Evolutionary conservation across 805 yeast species (phyloP).

Genomic region (Tetrapisispora pingtungensis): DNA sequence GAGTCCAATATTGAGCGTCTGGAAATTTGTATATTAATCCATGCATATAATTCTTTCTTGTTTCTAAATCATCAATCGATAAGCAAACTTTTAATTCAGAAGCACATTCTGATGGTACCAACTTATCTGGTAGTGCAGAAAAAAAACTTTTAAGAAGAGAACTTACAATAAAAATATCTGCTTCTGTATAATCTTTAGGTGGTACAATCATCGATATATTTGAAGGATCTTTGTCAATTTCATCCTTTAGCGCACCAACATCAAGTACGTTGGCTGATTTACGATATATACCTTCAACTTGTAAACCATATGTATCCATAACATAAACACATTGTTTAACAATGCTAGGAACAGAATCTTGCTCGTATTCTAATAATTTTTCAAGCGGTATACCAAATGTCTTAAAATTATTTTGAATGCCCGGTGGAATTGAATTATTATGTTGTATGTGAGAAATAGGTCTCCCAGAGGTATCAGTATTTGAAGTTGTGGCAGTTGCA

Average conservation of each 20-base stretch:
- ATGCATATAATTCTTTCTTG: constrained; percentile 68
- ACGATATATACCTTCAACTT: constrained; percentile 83
- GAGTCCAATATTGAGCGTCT: constrained; percentile 89
- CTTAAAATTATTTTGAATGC: constrained; percentile 30
- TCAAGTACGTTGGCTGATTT: constrained; percentile 70
- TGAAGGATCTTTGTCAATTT: constrained; percentile 68
- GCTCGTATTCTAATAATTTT: constrained; percentile 64
- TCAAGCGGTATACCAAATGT: constrained; percentile 85
- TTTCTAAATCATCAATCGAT: constrained; percentile 50
- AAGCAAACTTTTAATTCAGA: constrained; percentile 42
- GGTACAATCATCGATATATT: constrained; percentile 46
- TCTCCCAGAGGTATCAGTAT: constrained; percentile 20
- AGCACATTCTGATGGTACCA: constrained; percentile 22
- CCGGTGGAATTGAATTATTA: constrained; percentile 29
- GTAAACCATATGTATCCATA: constrained; percentile 74
- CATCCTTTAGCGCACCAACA: constrained; percentile 59
- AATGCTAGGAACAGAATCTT: constrained; percentile 83
- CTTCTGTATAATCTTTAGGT: constrained; percentile 52
- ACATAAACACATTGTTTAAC: constrained; percentile 83
- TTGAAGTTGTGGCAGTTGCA: constrained; percentile 16
- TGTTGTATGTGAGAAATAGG: constrained; percentile 29
- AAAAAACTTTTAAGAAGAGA: constrained; percentile 78
- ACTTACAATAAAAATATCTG: constrained; percentile 82
- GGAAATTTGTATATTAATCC: constrained; percentile 82
- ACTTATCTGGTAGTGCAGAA: constrained; percentile 62